Evolutionary conservation across 1,284 basidiomycete species (phyloP).

Genomic region (Ceratobasidium sp.): DNA sequence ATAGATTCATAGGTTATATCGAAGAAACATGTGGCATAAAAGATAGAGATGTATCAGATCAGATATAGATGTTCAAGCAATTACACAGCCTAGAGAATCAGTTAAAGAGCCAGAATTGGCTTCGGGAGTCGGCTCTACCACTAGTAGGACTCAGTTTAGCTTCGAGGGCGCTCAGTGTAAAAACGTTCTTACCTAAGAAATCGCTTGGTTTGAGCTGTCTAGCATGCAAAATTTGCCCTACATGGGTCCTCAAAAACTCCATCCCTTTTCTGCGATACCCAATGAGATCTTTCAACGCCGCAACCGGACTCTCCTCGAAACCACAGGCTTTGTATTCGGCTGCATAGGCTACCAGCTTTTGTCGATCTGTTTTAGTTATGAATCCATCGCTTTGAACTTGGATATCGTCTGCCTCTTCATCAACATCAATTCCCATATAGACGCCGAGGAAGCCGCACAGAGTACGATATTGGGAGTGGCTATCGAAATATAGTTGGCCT

Average conservation of each 20-base stretch:
- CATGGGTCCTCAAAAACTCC: not conserved
- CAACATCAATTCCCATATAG: constrained; percentile 36
- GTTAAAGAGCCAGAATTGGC: no score
- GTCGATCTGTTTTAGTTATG: not conserved
- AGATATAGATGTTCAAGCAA: no score
- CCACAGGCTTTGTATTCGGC: not conserved
- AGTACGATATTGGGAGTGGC: constrained; percentile 49
- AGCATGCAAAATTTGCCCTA: constrained; percentile 14
- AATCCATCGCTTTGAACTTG: constrained; percentile 19
- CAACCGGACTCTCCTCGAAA: not conserved
- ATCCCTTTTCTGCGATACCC: constrained; percentile 5
- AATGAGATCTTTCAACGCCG: not conserved
- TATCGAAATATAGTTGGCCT: constrained; percentile 55
- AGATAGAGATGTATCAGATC: no score
- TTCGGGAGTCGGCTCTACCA: no score
- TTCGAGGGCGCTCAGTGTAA: no score
- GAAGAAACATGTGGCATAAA: no score
- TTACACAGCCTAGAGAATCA: no score
- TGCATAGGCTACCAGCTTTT: not conserved
- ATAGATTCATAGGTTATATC: no score
- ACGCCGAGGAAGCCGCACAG: constrained; percentile 54
- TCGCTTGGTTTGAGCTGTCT: no score
- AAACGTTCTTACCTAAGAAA: no score
- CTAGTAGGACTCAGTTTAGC: no score
- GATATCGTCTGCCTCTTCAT: no score